Percentiles rank a stretch among this genome's conserved stretches.
These are phyloP conservation scores for Ceratobasidium sp. DNA, from an alignment of 1,284 basidiomycete genomes.

Conservation along the genomic window DNA sequence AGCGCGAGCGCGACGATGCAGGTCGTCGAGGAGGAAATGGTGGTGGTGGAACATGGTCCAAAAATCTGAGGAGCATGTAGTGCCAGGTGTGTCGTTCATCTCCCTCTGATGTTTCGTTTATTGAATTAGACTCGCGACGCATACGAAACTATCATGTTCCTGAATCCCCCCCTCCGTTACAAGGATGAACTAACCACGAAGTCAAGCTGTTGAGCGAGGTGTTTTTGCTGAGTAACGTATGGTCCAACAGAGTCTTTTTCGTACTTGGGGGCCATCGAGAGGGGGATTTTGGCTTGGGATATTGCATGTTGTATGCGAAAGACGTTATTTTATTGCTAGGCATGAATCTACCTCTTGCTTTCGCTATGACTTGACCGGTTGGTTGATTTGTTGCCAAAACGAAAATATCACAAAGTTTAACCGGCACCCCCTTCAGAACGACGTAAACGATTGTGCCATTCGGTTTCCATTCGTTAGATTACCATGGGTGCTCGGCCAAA, in stretches of 20 bases:
- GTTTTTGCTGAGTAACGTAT: conserved; percentile 93
- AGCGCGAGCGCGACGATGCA: conserved; percentile 53
- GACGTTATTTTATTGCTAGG: no score
- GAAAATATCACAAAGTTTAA: no score
- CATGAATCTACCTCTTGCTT: no score
- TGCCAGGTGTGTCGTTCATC: conserved; percentile 83
- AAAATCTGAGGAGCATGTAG: conserved; percentile 92
- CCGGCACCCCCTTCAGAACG: no score
- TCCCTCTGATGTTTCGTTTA: neutral
- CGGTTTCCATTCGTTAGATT: no score
- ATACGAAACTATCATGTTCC: conserved; percentile 98
- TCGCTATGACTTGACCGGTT: no score
- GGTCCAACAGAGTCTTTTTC: conserved; percentile 96
- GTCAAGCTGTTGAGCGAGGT: conserved; percentile 96
- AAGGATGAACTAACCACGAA: conserved; percentile 95
- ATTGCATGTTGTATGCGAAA: no score
- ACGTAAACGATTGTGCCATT: no score
- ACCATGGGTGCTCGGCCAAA: no score
- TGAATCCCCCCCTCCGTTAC: conserved; percentile 97
- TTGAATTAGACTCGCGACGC: neutral
- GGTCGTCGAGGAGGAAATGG: conserved; percentile 24
- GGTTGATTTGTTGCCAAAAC: no score
- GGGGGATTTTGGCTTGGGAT: no score
- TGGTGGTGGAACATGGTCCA: conserved; percentile 71
- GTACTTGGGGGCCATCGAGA: neutral